These are phyloP conservation scores for Citrus unshiu DNA, from an alignment of 345 rosid species.

Conservation along the genomic window DNA sequence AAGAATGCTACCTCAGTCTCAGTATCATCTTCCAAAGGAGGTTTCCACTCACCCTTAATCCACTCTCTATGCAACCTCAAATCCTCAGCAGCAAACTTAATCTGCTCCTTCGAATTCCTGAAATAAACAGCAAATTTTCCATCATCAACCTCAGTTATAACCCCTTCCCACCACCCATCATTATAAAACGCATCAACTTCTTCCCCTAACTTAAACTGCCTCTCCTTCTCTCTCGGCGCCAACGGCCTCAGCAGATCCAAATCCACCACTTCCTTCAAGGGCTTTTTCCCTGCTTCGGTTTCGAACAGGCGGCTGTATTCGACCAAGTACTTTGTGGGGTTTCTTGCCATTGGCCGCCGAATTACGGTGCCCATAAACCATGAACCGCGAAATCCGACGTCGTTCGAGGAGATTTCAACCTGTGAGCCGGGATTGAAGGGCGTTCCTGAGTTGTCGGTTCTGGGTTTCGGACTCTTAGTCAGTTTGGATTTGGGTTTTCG, in stretches of 20 bases:
- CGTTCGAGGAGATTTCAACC: constrained; percentile 67
- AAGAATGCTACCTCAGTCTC: constrained; percentile 16
- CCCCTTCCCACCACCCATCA: constrained; percentile 98
- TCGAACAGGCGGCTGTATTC: constrained; percentile 47
- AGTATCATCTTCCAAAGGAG: constrained; percentile 40
- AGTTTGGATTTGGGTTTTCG: constrained; percentile 6
- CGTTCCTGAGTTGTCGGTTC: constrained; percentile 1
- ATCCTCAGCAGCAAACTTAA: constrained; percentile 38
- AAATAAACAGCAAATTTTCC: constrained; percentile 64
- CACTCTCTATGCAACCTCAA: constrained; percentile 73
- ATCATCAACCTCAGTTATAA: constrained; percentile 42
- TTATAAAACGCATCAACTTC: constrained; percentile 64
- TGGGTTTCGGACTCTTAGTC: constrained; percentile 2
- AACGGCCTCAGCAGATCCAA: constrained; percentile 40
- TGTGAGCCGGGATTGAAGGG: constrained; percentile 39
- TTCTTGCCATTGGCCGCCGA: constrained; percentile 28
- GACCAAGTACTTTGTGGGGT: constrained; percentile 30
- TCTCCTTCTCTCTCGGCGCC: constrained; percentile 51
- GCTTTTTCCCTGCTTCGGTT: constrained; percentile 47
- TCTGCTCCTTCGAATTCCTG: constrained; percentile 50
- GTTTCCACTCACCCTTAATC: constrained; percentile 62
- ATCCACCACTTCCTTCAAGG: constrained; percentile 38
- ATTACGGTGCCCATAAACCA: constrained; percentile 57
- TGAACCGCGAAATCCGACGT: constrained; percentile 68
- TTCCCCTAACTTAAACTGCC: constrained; percentile 41